Evolutionary conservation across 306 rosid genomes (phyloP).

Genomic region (Morella rubra): DNA sequence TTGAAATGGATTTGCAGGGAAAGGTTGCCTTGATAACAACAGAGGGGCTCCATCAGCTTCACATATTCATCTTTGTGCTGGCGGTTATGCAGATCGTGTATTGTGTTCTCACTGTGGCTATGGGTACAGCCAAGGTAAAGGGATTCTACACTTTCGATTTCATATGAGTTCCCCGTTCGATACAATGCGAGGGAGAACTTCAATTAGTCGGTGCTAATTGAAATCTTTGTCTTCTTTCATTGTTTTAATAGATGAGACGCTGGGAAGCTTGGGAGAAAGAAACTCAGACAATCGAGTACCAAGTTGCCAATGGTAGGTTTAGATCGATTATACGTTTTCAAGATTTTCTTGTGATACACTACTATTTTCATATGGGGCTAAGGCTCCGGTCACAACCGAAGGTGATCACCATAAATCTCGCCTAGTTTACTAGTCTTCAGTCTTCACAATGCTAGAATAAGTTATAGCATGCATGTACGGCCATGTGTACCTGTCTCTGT

Average conservation of each 20-base stretch:
- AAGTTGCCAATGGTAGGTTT: constrained; percentile 45
- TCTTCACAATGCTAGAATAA: no score
- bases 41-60: constrained; percentile 42
- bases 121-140: constrained; percentile 45
- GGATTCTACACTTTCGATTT: neutral
- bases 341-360: no score
- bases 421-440: no score
- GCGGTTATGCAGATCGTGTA: constrained; percentile 42
- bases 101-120: constrained; percentile 35
- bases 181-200: no score
- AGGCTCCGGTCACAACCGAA: no score
- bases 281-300: constrained; percentile 43
- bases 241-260: constrained; percentile 31
- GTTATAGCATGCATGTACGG: no score
- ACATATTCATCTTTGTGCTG: constrained; percentile 38
- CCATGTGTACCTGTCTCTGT: no score
- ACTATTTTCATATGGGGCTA: no score
- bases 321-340: neutral
- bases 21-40: constrained; percentile 32
- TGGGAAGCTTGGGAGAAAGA: constrained; percentile 47
- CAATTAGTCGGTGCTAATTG: no score
- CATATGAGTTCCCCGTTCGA: no score
- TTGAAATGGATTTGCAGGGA: constrained; percentile 34
- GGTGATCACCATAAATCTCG: no score
- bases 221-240: no score